phyloP scores from a whole-genome alignment of 1,139 yeast genomes.

The Scheffersomyces lignicola region DNA sequence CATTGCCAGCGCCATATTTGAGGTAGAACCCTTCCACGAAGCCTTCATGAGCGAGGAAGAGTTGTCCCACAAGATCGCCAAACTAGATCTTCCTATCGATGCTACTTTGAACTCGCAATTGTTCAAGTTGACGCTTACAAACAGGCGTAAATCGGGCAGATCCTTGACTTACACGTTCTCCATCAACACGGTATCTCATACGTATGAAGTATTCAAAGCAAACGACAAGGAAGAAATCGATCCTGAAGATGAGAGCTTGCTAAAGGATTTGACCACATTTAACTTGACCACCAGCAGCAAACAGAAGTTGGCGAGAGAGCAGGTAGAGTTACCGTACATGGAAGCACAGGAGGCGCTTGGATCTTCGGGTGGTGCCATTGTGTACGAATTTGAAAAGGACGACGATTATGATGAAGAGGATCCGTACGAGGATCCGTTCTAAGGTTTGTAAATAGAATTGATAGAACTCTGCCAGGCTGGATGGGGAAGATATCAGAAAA shows the following conservation, averaged over 20 bases:
- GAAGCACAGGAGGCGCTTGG: conserved; percentile 81
- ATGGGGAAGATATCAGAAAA: too few species aligned
- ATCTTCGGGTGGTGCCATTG: conserved; percentile 82
- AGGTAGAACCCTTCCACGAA: conserved; percentile 22
- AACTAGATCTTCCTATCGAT: conserved; percentile 47
- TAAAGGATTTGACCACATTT: conserved; percentile 82
- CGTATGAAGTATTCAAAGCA: conserved; percentile 40
- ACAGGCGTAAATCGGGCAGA: conserved; percentile 83
- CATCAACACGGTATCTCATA: conserved; percentile 54
- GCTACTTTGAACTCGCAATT: conserved; percentile 43
- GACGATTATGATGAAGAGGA: conserved; percentile 97
- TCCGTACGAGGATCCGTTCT: conserved; percentile 95
- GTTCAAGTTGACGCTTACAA: conserved; percentile 56
- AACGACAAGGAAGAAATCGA: conserved; percentile 21
- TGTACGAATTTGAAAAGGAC: conserved; percentile 81
- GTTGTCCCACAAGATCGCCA: conserved; percentile 39
- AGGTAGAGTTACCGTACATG: conserved; percentile 84
- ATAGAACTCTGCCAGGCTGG: too few species aligned
- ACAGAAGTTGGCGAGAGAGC: conserved; percentile 76
- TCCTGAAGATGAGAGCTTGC: conserved; percentile 42
- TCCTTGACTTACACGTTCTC: conserved; percentile 57
- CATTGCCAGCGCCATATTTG: conserved; percentile 72
- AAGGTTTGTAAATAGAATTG: too few species aligned
- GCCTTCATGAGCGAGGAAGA: conserved; percentile 47
- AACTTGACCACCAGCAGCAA: conserved; percentile 72